phyloP scores from a whole-genome alignment of 352 stramenopile species.

The Phytopythium montanum region DNA sequence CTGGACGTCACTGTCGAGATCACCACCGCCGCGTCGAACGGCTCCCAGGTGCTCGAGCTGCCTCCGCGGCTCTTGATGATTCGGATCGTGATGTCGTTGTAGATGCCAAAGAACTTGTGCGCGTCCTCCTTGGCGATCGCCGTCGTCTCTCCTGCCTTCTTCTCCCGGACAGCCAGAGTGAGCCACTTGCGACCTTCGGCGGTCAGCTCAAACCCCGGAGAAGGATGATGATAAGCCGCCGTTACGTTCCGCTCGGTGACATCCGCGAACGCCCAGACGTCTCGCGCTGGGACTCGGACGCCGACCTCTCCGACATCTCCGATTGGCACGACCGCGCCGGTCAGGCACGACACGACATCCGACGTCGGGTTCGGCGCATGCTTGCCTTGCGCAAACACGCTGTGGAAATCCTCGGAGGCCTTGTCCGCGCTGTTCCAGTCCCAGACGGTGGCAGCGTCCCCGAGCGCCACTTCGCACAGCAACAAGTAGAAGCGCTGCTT shows the following conservation, averaged over 20 bases:
- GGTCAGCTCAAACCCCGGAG: not conserved
- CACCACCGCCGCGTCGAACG: slow-evolving; percentile 11
- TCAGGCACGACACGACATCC: not conserved
- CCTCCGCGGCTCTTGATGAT: not conserved
- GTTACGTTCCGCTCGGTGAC: not conserved
- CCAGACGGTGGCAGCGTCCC: slow-evolving; percentile 14
- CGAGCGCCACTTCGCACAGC: slow-evolving; percentile 62
- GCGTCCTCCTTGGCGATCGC: not conserved
- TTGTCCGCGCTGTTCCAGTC: not conserved
- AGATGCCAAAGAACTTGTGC: not conserved
- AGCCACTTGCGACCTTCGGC: not conserved
- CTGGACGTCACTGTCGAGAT: slow-evolving; percentile 13
- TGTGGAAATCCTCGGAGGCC: not conserved
- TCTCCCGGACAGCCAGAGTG: not conserved
- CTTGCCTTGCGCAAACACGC: not conserved
- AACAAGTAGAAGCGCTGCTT: slow-evolving; percentile 59
- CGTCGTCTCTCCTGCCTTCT: not conserved
- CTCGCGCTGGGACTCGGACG: slow-evolving; percentile 10
- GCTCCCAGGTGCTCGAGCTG: not conserved
- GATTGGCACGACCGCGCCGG: not conserved
- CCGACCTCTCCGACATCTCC: slow-evolving; percentile 8
- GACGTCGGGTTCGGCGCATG: not conserved
- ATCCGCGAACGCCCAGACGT: not conserved
- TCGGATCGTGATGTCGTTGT: not conserved
- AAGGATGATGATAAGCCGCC: too few relatives aligned